A percentile compares a stretch with the other conserved stretches of the same genome.
Conservation (phyloP, 1,139 yeast genomes). For the Candida neerlandica region DNA sequence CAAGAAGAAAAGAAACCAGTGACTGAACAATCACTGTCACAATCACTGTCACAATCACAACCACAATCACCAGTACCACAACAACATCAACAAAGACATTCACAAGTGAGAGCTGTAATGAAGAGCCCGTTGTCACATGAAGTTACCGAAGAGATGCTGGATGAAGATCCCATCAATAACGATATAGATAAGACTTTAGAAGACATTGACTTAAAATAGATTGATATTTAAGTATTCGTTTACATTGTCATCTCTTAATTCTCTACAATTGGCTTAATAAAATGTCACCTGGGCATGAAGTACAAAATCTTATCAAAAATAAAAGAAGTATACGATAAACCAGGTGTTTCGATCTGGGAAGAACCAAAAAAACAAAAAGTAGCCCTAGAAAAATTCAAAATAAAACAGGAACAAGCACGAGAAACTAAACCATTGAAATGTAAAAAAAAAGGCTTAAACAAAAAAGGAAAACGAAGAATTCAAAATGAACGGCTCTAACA, state of each 20-base stretch:
- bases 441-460: slow-evolving; percentile 13
- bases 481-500: slow-evolving; percentile 13
- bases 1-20: not conserved
- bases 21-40: not conserved
- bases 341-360: slow-evolving; percentile 50
- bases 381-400: slow-evolving; percentile 21
- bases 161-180: not conserved
- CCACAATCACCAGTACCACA: not conserved
- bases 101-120: not conserved
- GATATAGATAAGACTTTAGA: slow-evolving; percentile 12
- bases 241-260: not conserved
- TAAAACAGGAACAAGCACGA: slow-evolving; percentile 27
- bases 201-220: slow-evolving; percentile 12
- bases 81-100: not conserved
- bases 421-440: slow-evolving; percentile 20
- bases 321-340: slow-evolving; percentile 48
- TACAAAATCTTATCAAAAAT: slow-evolving; percentile 39
- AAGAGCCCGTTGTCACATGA: slow-evolving; percentile 18
- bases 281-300: slow-evolving; percentile 59
- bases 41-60: not conserved
- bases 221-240: not conserved
- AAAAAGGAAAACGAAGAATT: slow-evolving; percentile 12
- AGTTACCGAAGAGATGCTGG: slow-evolving; percentile 10
- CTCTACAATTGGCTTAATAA: slow-evolving; percentile 2
- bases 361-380: slow-evolving; percentile 29